phyloP scores from a whole-genome alignment of 176 grass and related monocot species.

The Thalia dealbata region DNA sequence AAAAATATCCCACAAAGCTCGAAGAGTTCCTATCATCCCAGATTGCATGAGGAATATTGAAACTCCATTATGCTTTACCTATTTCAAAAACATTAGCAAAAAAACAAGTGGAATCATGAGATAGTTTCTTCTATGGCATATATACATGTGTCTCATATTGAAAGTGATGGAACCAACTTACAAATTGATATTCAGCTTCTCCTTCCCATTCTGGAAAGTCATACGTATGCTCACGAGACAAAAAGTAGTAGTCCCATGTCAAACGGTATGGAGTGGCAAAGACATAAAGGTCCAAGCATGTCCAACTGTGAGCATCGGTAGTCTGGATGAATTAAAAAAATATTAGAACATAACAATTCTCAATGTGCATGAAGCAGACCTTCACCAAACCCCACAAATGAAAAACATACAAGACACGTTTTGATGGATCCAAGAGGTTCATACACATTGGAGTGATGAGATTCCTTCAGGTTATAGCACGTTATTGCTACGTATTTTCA shows the following conservation, averaged over 20 bases:
- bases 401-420: no score
- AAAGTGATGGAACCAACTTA: slow-evolving; percentile 31
- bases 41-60: slow-evolving; percentile 94
- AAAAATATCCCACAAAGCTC: slow-evolving; percentile 90
- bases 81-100: slow-evolving; percentile 20
- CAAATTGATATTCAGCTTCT: slow-evolving; percentile 81
- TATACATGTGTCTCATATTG: slow-evolving; percentile 1
- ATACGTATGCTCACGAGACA: slow-evolving; percentile 72
- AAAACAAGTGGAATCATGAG: not conserved
- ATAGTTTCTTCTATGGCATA: slow-evolving; percentile 9
- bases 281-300: slow-evolving; percentile 89
- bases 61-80: slow-evolving; percentile 87
- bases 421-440: not conserved
- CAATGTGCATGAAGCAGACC: no score
- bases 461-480: not conserved
- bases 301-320: slow-evolving; percentile 79
- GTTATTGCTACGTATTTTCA: not conserved
- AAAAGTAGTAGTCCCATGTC: slow-evolving; percentile 89
- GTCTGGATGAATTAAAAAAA: slow-evolving; percentile 28
- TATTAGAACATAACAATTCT: not conserved
- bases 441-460: not conserved
- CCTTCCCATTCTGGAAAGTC: slow-evolving; percentile 81
- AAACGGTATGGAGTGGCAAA: slow-evolving; percentile 84
- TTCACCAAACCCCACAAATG: no score
- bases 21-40: slow-evolving; percentile 82